Base-by-base conservation (phyloP, 139 green algal genomes). In the Choricystis sp. region DNA sequence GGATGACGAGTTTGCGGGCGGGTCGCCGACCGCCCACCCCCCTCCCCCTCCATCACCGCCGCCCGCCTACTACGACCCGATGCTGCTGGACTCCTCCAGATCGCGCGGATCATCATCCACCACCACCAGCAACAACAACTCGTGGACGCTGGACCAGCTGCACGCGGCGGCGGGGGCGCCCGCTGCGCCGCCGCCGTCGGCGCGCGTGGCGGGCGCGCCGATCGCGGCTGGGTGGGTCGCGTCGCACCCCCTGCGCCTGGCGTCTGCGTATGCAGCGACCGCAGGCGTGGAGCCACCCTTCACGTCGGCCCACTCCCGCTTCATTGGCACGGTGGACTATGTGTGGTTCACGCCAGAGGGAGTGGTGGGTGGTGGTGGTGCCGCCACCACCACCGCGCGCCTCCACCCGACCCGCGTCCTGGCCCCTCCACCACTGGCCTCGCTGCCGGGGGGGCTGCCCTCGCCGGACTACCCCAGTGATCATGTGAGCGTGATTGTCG, bases 261-360 rank as follows among this genome's bases (percentile, higher is more conserved):
- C 27, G 25, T 74, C 65, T 29, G 63, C 63, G 2, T 79, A 79
- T 26, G 2, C 23, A 16, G 49, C 62, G 31, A 65, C 72, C 9
- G 25, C 69, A 52, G 69, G 70, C 20, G 55, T 57, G 2, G 72
- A 86, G 63, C 75, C 77, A 3, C 23, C 60, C n/a, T 86, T 79
- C 74, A 81, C 78, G 23, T 66, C 69, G 28, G 65, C 56, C 22
- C 69, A 70, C 29, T 19, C 1, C 31, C 60, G 64, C 26, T 87
- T 85, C 64, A 72, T 88, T 26, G 83, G 81, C 49, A 85, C 78
- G 4, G 82, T 88, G 9, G 85, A 92, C 61, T 92, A 85, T 70
- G 79, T 89, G 16, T 92, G 76, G 73, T 87, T 73, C 64, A 74
- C 66, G 1, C 60, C 63, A 0, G 21, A 67, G 3, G 5, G 61